phyloP scores from a whole-genome alignment of 169 alveolate genomes.

The Cryptosporidium parvum region DNA sequence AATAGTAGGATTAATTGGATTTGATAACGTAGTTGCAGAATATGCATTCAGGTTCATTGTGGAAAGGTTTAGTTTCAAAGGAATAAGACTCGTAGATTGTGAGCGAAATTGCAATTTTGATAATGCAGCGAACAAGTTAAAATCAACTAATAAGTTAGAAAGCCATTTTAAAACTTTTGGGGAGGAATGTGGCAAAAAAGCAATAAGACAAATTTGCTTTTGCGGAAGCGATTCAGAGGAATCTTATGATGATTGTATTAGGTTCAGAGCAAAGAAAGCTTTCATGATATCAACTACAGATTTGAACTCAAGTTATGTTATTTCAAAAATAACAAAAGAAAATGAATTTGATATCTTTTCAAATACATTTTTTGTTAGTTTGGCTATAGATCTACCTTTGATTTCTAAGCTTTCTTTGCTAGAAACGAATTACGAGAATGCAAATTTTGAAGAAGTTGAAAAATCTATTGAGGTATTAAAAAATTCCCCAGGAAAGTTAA shows the following conservation, averaged over 20 bases:
- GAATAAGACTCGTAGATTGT: slow-evolving; percentile 24
- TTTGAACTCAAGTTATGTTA: slow-evolving; percentile 37
- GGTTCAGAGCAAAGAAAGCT: slow-evolving; percentile 16
- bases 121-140: neutral
- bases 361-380: slow-evolving; percentile 35
- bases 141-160: neutral
- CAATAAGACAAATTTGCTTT: slow-evolving; percentile 16
- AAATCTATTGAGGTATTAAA: neutral
- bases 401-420: neutral
- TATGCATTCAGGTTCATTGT: neutral
- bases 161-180: neutral
- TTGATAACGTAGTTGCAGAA: neutral
- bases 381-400: slow-evolving; percentile 23
- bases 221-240: neutral
- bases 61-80: slow-evolving; percentile 8
- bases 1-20: slow-evolving; percentile 36
- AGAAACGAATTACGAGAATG: neutral
- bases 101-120: neutral
- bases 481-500: neutral
- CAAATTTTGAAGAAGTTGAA: neutral
- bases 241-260: neutral
- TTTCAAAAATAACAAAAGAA: slow-evolving; percentile 17
- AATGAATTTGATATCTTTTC: slow-evolving; percentile 35
- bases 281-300: slow-evolving; percentile 14
- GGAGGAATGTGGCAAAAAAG: neutral